These are phyloP conservation scores for Delitschia confertaspora DNA, from an alignment of 495 filamentous ascomycete genomes.

Conservation along the genomic window DNA sequence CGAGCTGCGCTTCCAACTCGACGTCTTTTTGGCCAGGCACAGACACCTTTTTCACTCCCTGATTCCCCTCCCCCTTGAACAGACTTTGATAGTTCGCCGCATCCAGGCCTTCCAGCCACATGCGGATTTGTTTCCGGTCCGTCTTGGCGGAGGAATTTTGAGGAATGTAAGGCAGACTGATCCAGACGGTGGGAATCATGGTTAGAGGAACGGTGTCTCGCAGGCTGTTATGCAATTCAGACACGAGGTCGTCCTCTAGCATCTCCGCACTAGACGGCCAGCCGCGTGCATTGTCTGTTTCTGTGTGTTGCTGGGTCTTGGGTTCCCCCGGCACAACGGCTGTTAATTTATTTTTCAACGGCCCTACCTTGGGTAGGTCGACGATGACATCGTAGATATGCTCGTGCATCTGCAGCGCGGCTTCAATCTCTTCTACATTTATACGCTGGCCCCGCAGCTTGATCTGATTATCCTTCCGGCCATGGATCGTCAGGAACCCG, in stretches of 20 bases:
- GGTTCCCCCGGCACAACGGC: no score
- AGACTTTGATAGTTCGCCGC: constrained; percentile 7
- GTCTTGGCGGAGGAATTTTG: constrained; percentile 14
- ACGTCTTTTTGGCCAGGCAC: constrained; percentile 17
- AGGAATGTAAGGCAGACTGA: constrained; percentile 8
- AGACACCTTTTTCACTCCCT: constrained; percentile 8
- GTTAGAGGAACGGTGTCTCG: constrained; percentile 13
- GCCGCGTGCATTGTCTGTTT: no score
- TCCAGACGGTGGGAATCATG: constrained; percentile 18
- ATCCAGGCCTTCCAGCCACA: constrained; percentile 19
- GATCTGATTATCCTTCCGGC: constrained; percentile 41
- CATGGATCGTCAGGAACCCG: constrained; percentile 38
- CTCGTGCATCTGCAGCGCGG: not conserved
- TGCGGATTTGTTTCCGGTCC: constrained; percentile 8
- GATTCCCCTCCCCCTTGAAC: constrained; percentile 4
- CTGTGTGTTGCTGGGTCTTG: no score
- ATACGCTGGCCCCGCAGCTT: constrained; percentile 43
- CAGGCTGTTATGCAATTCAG: no score
- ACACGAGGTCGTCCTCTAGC: no score
- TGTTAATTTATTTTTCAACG: no score
- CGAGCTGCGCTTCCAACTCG: no score
- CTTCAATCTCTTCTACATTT: constrained; percentile 41
- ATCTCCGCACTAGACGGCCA: no score
- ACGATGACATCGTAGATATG: constrained; percentile 2
- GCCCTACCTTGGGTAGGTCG: not conserved